Conservation (phyloP, 2,329 filamentous ascomycete genomes). For the Sarocladium strictum region DNA sequence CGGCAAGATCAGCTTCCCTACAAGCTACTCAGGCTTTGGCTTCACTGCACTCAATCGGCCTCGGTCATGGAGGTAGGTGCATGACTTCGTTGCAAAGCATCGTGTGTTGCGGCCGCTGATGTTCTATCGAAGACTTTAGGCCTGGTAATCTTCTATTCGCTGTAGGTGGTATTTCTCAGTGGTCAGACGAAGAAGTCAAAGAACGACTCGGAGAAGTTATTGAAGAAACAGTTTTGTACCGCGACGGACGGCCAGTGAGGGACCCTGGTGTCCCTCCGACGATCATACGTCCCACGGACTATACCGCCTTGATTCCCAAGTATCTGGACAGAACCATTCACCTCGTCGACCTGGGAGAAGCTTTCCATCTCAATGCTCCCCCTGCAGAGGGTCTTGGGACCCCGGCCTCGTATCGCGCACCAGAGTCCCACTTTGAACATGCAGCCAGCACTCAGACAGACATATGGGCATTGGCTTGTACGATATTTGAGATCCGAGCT, state of each 20-base stretch:
- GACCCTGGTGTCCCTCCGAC: not conserved
- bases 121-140: not conserved
- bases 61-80: not conserved
- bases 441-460: not conserved
- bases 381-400: not conserved
- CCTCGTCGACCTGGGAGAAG: not conserved
- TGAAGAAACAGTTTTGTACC: not conserved
- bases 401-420: slow-evolving; percentile 1
- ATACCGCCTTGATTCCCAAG: not conserved
- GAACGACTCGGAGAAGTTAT: not conserved
- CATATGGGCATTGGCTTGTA: slow-evolving; percentile 2
- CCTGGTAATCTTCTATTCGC: not conserved
- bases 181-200: not conserved
- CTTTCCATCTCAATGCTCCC: not conserved
- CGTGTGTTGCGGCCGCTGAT: not conserved
- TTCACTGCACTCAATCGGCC: not conserved
- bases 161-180: not conserved
- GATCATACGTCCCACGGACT: not conserved
- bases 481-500: slow-evolving; percentile 5
- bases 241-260: not conserved
- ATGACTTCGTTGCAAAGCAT: not conserved
- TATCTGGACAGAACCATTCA: not conserved
- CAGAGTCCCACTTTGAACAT: not conserved
- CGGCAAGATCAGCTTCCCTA: not conserved
- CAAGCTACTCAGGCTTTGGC: not conserved